A percentile compares a stretch with the other conserved stretches of the same genome.
phyloP scores from a whole-genome alignment of 139 green algal genomes.

The Nannochloris sp. region DNA sequence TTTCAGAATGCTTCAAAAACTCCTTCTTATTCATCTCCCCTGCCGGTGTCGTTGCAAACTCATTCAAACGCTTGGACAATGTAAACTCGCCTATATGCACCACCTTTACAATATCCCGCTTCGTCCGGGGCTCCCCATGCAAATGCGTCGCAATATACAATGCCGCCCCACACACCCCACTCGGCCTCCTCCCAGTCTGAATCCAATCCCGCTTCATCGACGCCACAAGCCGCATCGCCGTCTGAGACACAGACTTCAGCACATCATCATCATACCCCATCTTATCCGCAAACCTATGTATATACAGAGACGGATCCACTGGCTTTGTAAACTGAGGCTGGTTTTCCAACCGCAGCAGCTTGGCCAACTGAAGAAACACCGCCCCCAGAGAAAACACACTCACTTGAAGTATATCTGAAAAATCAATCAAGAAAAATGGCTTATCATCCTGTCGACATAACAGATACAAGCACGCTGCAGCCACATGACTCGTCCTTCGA shows the following conservation, averaged over 20 bases:
- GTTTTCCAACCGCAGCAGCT: constrained; percentile 79
- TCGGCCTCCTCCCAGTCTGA: constrained; percentile 83
- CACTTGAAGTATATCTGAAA: constrained; percentile 71
- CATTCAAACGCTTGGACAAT: constrained; percentile 68
- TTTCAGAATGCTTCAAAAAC: constrained; percentile 38
- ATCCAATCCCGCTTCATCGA: constrained; percentile 99
- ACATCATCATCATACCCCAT: constrained; percentile 26
- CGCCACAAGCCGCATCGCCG: constrained; percentile 78
- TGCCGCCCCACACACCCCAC: constrained; percentile 88
- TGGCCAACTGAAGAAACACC: constrained; percentile 86
- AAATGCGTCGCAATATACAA: constrained; percentile 89
- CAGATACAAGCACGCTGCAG: constrained; percentile 91
- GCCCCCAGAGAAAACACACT: constrained; percentile 69
- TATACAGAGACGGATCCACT: constrained; percentile 91
- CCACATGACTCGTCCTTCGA: constrained; percentile 79
- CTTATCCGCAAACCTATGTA: constrained; percentile 83
- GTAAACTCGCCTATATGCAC: constrained; percentile 91
- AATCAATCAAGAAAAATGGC: constrained; percentile 98
- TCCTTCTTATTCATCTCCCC: constrained; percentile 49
- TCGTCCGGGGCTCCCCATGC: constrained; percentile 72
- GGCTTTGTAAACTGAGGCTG: constrained; percentile 72
- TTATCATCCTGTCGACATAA: constrained; percentile 84
- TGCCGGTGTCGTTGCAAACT: constrained; percentile 63
- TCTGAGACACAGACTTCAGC: constrained; percentile 54
- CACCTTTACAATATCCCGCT: constrained; percentile 61